Conservation (phyloP, 257 asterid genomes). For the Echites panduratus region DNA sequence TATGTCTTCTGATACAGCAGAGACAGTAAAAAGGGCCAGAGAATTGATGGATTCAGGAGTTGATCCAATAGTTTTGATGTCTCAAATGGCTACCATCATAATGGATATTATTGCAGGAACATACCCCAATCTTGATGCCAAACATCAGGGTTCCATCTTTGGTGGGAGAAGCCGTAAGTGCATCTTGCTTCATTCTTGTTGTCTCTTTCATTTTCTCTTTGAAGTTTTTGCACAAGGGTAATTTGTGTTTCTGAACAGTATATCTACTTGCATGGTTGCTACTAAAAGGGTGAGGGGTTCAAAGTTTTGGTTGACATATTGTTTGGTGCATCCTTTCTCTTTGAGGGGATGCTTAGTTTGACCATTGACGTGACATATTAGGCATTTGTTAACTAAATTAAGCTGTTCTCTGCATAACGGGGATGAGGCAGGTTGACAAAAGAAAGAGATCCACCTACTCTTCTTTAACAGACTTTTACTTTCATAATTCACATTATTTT, state of each 20-base stretch:
- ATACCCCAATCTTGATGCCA: constrained; percentile 39
- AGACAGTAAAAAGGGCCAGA: constrained; percentile 81
- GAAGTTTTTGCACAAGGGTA: background rate
- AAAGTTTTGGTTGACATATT: background rate
- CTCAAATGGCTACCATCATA: constrained; percentile 89
- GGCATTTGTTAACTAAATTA: background rate
- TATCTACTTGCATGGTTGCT: background rate
- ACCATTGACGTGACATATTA: background rate
- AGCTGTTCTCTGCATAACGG: background rate
- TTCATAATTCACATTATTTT: too few relatives aligned
- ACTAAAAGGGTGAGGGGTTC: background rate
- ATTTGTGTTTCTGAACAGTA: background rate
- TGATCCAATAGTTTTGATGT: constrained; percentile 83
- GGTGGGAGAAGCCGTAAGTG: constrained; percentile 62
- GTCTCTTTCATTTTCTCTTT: background rate
- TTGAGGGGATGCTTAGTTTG: background rate
- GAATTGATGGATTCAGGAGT: constrained; percentile 86
- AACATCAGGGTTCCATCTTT: constrained; percentile 39
- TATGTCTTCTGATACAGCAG: constrained; percentile 92
- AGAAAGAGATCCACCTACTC: background rate
- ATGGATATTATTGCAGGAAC: constrained; percentile 94
- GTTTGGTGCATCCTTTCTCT: background rate
- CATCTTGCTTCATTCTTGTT: constrained; percentile 8
- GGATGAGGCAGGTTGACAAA: background rate
- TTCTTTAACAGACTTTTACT: background rate